Evolutionary conservation across 2,329 filamentous ascomycete species (phyloP).

Genomic region (Trichoderma sp.): DNA sequence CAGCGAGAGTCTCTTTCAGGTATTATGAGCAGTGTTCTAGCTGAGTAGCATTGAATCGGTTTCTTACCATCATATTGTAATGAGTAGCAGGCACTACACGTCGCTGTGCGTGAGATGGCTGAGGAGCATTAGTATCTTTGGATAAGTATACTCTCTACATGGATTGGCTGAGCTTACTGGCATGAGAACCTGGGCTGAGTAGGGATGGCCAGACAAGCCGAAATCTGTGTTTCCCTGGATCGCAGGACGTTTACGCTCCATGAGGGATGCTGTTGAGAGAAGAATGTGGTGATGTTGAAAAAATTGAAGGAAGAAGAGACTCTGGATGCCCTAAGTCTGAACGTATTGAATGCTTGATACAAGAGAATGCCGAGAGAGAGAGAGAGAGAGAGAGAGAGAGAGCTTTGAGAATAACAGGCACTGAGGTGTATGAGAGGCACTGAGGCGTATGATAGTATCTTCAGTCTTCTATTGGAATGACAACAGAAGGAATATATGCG

Average conservation of each 20-base stretch:
- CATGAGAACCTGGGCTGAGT: background rate
- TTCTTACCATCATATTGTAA: background rate
- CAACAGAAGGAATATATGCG: background rate
- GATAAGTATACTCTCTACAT: too few species aligned
- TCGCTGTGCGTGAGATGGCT: background rate
- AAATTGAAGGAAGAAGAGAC: background rate
- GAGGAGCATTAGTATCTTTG: background rate
- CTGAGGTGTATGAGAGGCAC: background rate
- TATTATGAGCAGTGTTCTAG: background rate
- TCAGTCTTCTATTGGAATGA: background rate
- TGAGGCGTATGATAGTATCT: background rate
- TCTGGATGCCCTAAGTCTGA: too few species aligned
- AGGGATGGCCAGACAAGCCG: background rate
- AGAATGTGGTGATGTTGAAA: background rate
- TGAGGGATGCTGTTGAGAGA: background rate
- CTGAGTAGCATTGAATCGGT: background rate
- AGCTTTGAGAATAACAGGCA: background rate
- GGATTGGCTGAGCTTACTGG: background rate
- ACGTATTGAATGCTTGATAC: background rate
- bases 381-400: too few species aligned
- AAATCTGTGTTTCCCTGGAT: background rate
- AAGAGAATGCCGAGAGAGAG: background rate
- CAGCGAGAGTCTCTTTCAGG: background rate
- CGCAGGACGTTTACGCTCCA: background rate
- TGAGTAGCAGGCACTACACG: background rate